A percentile compares a stretch with the other conserved stretches of the same genome.
phyloP scores from a whole-genome alignment of 345 rosid species.

The Eucalyptus grandis region DNA sequence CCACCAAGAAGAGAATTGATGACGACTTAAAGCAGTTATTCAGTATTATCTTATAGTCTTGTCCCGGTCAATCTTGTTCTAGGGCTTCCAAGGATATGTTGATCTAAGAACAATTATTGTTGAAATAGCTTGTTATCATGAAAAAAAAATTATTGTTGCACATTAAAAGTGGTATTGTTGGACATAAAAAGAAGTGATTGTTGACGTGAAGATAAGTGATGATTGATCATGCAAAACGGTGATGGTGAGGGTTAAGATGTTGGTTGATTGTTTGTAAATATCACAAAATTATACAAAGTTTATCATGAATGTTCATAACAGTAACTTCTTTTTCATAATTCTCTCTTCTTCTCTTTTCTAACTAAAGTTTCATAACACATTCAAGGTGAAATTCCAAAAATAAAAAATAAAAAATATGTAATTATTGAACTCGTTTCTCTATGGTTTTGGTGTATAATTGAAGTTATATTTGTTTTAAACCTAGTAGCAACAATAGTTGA shows the following conservation, averaged over 20 bases:
- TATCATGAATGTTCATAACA: too few species aligned
- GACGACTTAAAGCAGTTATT: background rate
- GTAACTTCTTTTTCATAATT: too few species aligned
- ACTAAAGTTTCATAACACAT: background rate
- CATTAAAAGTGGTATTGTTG: background rate
- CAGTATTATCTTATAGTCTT: background rate
- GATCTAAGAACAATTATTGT: background rate
- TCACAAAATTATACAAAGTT: background rate
- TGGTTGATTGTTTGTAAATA: background rate
- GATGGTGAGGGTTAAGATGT: background rate
- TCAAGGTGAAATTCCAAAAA: background rate
- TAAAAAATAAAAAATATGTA: rapidly evolving
- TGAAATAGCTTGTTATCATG: too few species aligned
- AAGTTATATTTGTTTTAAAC: background rate
- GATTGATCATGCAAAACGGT: background rate
- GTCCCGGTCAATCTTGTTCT: background rate
- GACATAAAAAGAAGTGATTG: background rate
- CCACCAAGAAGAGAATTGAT: background rate
- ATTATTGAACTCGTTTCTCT: background rate
- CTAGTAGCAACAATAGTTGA: background rate
- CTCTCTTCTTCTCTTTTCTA: background rate
- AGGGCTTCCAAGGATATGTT: background rate
- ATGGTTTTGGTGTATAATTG: background rate
- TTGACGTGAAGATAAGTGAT: background rate
- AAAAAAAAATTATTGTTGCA: background rate